A percentile compares a stretch with the other conserved stretches of the same genome.
Evolutionary conservation across 768 basidiomycete genomes (phyloP).

Genomic region (Boletus speciosus): DNA sequence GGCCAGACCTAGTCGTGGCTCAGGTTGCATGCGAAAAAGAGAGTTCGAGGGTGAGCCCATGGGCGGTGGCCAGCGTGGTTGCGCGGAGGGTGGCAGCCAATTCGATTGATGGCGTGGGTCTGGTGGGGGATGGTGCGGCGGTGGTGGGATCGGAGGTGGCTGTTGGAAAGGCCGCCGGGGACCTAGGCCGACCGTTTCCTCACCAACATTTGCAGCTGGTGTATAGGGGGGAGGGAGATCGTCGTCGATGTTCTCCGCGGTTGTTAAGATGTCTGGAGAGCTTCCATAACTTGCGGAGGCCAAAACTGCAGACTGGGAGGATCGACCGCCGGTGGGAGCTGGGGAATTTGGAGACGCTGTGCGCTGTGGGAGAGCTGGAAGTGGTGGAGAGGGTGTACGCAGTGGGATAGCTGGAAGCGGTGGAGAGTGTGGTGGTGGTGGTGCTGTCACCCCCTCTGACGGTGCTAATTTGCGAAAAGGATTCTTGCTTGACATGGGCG

Average conservation of each 20-base stretch:
- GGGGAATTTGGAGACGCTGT: neutral
- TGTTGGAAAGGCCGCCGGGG: conserved; percentile 61
- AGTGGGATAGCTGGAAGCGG: conserved; percentile 7
- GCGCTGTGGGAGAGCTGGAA: neutral
- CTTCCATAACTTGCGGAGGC: neutral
- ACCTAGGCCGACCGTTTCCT: conserved; percentile 59
- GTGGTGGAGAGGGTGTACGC: neutral
- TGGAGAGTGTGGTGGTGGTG: conserved; percentile 1
- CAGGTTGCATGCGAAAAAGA: conserved; percentile 11
- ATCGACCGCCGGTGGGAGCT: neutral
- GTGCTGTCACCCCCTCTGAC: neutral
- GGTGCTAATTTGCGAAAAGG: conserved; percentile 12
- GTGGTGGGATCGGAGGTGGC: conserved; percentile 21
- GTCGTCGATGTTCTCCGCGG: conserved; percentile 35
- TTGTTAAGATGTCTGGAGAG: neutral
- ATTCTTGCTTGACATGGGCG: conserved; percentile 16
- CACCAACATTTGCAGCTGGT: conserved; percentile 54
- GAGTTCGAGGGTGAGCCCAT: neutral
- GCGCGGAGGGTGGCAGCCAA: neutral
- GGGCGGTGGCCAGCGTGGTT: neutral
- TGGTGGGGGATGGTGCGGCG: neutral
- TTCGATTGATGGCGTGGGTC: neutral
- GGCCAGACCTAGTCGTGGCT: conserved; percentile 9
- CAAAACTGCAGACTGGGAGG: neutral
- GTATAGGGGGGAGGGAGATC: conserved; percentile 73